A percentile compares a stretch with the other conserved stretches of the same genome.
Evolutionary conservation across 306 rosid species (phyloP).

Genomic region (Potentilla sterilis): DNA sequence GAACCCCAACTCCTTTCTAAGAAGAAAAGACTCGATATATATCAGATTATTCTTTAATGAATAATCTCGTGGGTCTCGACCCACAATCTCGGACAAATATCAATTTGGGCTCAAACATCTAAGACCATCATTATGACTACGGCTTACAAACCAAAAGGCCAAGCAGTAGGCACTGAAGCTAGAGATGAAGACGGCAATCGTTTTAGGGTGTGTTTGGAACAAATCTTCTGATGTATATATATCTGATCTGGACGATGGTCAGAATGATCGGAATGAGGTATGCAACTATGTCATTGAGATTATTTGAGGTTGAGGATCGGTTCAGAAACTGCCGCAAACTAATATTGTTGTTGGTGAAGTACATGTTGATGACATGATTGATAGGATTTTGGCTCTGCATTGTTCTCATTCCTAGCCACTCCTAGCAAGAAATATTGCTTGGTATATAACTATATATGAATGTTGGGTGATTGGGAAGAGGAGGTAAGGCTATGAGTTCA

Average conservation of each 20-base stretch:
- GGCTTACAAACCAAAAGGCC: not conserved
- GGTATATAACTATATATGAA: not conserved
- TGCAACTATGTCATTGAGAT: not conserved
- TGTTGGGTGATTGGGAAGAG: not conserved
- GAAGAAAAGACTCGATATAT: no score
- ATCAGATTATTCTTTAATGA: no score
- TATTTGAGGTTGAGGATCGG: not conserved
- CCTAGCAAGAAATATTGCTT: not conserved
- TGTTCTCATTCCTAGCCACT: not conserved
- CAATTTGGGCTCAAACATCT: no score
- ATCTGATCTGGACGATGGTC: not conserved
- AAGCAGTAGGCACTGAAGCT: not conserved
- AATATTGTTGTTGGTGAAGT: not conserved
- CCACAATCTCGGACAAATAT: no score
- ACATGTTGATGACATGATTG: not conserved
- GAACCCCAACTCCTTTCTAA: no score
- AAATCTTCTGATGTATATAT: not conserved
- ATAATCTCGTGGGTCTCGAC: no score
- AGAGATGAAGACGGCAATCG: not conserved
- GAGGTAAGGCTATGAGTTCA: not conserved
- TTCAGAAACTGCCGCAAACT: not conserved
- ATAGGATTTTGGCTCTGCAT: not conserved
- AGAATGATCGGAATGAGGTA: not conserved
- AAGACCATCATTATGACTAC: not conserved
- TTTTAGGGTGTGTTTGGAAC: slow-evolving; percentile 3